These are phyloP conservation scores for Ambrosia hybrid DNA, from an alignment of 140 eudicot species.

Conservation along the genomic window DNA sequence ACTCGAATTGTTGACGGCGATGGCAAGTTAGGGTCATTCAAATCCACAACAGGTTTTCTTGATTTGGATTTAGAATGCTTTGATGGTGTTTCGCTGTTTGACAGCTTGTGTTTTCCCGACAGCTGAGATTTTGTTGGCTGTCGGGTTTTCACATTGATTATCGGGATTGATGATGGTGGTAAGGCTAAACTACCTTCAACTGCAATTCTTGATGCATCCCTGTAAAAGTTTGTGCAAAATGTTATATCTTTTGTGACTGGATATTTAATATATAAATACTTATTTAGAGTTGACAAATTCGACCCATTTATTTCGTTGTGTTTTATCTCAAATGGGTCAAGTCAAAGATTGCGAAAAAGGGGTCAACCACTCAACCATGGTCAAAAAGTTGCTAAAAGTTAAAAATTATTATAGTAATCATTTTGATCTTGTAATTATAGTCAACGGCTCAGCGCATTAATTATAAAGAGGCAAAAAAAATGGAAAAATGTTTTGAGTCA, in stretches of 20 bases:
- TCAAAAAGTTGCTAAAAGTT: not conserved
- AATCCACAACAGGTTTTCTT: constrained; percentile 41
- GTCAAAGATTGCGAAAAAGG: not conserved
- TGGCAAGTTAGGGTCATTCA: constrained; percentile 43
- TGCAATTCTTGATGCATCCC: constrained; percentile 55
- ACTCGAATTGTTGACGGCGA: constrained; percentile 14
- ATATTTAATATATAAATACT: too few species aligned
- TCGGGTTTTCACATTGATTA: constrained; percentile 41
- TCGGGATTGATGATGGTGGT: constrained; percentile 44
- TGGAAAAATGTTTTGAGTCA: not conserved
- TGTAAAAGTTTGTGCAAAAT: constrained; percentile 27
- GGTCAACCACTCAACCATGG: not conserved
- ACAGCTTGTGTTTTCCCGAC: constrained; percentile 62
- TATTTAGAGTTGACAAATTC: not conserved
- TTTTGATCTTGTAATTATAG: not conserved
- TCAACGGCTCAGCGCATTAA: not conserved
- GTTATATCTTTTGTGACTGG: not conserved
- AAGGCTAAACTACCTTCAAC: constrained; percentile 44
- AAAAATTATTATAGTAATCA: not conserved
- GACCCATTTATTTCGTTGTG: not conserved
- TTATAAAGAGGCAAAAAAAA: not conserved
- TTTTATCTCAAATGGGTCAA: not conserved
- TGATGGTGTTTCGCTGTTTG: constrained; percentile 38
- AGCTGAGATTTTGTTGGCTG: constrained; percentile 39
- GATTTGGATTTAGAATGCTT: constrained; percentile 65